Evolutionary conservation across 768 basidiomycete genomes (phyloP), one percentile per base, ranked within the genome.

Genomic region (Tricholoma furcatifolium): DNA sequence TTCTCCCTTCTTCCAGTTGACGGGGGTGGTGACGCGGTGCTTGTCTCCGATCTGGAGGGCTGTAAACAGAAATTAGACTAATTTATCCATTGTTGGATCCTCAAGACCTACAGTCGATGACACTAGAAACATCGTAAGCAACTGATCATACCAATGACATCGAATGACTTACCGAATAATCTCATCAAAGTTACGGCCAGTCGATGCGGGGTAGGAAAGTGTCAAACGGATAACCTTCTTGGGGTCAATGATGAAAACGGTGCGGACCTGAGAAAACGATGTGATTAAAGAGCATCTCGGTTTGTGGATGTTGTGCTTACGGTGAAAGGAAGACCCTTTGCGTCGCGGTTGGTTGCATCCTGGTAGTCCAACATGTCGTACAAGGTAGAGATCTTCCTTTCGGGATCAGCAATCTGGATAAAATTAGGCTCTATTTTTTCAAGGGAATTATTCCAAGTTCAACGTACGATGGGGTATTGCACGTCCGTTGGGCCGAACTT

Each of bases 341-440:
- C 74, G 67, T 91, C 89, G 34, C 82, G 79, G 73, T 93, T 99
- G 50, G 93, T 95, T 39, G 87, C 81, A 72, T 99, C 97, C 70
- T 94, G 91, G 66, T 89, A 81, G 69, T 98, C 97, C 52, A 98
- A 79, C 96, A 98, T 98, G 67, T 97, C 95, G 65, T 97, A 96
- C 51, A 92, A 73, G 38, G 81, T 83, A 8, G 93, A 88, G 43
- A 98, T 80, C 65, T 81, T 87, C 69, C 96, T 81, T 65, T 94
- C 88, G 20, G 81, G 78, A 67, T 99, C 97, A 44, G 93, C 97
- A 61, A 99, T 98, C 91, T 93, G 61, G 15, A 51, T 40, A 21
- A 9, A 18, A 38, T n/a, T 10, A 27, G 36, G 24, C 20, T 32
- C 20, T 10, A 10, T 15, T 49, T 31, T 4, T 15, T 2, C 11